Evolutionary conservation across 192 early-diverging fungal species (phyloP).

Genomic region (Gamsiella multidivaricata): DNA sequence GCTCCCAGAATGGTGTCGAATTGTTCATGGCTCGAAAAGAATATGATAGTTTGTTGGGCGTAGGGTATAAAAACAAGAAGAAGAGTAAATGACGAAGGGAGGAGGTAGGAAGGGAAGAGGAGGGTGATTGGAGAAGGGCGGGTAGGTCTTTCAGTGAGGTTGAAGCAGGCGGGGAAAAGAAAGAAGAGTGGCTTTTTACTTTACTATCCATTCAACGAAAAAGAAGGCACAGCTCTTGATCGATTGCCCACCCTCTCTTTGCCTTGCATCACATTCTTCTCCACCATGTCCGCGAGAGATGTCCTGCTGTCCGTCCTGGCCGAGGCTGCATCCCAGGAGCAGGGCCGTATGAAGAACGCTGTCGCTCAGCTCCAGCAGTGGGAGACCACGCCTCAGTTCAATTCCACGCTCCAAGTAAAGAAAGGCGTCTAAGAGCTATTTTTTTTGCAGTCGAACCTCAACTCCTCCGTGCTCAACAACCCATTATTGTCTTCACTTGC

Average conservation of each 20-base stretch:
- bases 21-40: slow-evolving; percentile 6
- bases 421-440: too few species aligned
- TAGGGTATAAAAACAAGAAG: neutral
- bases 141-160: too few species aligned
- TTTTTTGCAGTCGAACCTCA: slow-evolving; percentile 17
- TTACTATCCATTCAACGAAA: neutral
- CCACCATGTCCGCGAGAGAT: slow-evolving; percentile 54
- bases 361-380: slow-evolving; percentile 75
- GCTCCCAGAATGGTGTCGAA: slow-evolving; percentile 56
- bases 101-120: neutral
- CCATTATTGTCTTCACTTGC: neutral
- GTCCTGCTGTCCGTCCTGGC: slow-evolving; percentile 62
- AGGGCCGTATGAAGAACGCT: slow-evolving; percentile 67
- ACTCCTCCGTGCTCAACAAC: neutral
- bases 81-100: neutral
- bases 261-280: neutral
- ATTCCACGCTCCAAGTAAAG: slow-evolving; percentile 73
- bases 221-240: too few species aligned
- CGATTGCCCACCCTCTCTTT: neutral
- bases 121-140: neutral
- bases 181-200: slow-evolving; percentile 16
- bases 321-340: slow-evolving; percentile 77
- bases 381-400: slow-evolving; percentile 79
- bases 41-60: neutral
- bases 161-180: neutral